These are phyloP conservation scores for Phialophora chinensis DNA, from an alignment of 2,329 filamentous ascomycete genomes.

Conservation along the genomic window DNA sequence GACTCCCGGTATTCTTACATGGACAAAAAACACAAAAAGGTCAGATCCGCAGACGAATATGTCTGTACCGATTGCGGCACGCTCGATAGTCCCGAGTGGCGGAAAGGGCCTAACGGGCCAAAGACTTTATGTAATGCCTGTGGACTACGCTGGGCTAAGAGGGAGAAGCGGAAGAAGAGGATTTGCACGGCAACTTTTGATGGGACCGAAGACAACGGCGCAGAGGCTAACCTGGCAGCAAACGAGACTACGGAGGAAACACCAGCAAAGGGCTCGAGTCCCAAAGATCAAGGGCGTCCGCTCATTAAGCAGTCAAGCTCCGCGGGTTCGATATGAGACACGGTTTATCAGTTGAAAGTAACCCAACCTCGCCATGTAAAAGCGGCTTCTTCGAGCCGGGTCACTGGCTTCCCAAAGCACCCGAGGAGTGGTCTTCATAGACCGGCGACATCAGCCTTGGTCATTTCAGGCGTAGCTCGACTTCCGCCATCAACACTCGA, in stretches of 20 bases:
- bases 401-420: not conserved
- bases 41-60: constrained; percentile 83
- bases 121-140: constrained; percentile 97
- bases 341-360: not conserved
- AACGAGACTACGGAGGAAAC: not conserved
- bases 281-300: not conserved
- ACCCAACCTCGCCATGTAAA: not conserved
- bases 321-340: not conserved
- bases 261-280: not conserved
- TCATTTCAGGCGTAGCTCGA: not conserved
- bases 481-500: not conserved
- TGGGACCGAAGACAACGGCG: not conserved
- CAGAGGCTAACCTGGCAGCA: not conserved
- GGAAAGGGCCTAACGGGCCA: constrained; percentile 88
- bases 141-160: constrained; percentile 73
- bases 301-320: constrained; percentile 4
- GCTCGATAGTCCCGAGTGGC: constrained; percentile 92
- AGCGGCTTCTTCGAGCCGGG: not conserved
- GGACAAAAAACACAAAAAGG: constrained; percentile 79
- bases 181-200: not conserved
- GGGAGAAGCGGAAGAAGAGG: constrained; percentile 72
- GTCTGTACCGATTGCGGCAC: constrained; percentile 96
- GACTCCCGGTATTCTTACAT: constrained; percentile 60
- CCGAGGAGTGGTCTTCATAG: not conserved
- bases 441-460: not conserved